A percentile compares a stretch with the other conserved stretches of the same genome.
phyloP scores from a whole-genome alignment of 305 asterid genomes.

The Solanum chacoense region DNA sequence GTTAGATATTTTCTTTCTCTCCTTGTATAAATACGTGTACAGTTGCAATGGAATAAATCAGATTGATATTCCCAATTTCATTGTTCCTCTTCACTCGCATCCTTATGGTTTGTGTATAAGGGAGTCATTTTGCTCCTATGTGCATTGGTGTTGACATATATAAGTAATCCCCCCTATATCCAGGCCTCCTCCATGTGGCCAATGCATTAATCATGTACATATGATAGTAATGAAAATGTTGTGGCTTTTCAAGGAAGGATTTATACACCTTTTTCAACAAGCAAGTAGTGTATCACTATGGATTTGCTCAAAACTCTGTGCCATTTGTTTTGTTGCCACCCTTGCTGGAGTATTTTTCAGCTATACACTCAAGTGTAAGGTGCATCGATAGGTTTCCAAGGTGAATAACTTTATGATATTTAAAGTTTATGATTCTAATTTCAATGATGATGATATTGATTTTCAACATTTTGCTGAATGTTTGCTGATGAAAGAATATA shows the following conservation, averaged over 20 bases:
- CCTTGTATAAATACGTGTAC: too few species aligned
- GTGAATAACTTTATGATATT: conserved; percentile 2
- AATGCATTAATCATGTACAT: neutral
- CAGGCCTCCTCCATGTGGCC: neutral
- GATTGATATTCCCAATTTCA: too few species aligned
- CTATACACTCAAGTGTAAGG: conserved; percentile 63
- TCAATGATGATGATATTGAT: neutral
- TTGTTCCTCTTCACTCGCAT: neutral
- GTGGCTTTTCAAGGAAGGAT: neutral
- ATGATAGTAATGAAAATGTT: neutral
- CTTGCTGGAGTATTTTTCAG: conserved; percentile 46
- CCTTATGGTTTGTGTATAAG: neutral
- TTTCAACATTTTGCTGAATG: neutral
- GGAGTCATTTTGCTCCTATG: neutral
- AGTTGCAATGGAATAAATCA: too few species aligned
- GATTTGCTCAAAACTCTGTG: conserved; percentile 70
- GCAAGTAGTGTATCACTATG: conserved; percentile 22
- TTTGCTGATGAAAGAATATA: too few species aligned
- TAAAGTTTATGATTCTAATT: neutral
- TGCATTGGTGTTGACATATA: neutral
- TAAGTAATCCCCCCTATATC: neutral
- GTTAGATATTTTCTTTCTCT: too few species aligned
- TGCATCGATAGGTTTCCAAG: conserved; percentile 47
- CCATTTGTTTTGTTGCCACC: conserved; percentile 41
- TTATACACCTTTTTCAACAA: conserved; percentile 26